These are phyloP conservation scores for Ophiostoma quercus DNA, from an alignment of 2,329 filamentous ascomycete species.

Conservation along the genomic window DNA sequence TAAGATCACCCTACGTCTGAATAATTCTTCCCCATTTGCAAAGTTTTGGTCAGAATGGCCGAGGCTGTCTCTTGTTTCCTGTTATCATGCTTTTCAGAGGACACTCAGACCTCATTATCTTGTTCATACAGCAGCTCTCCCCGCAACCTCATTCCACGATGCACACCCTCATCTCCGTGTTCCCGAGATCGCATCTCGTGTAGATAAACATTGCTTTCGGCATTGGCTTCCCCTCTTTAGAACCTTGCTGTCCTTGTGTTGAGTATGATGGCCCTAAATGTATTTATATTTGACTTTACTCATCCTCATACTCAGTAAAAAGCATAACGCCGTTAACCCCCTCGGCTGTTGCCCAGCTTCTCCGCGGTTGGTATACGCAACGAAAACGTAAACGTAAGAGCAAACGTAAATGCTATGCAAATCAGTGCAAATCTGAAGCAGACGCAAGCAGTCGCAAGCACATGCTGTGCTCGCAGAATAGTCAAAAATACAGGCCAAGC, in stretches of 20 bases:
- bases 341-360: background rate
- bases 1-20: background rate
- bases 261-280: background rate
- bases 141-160: background rate
- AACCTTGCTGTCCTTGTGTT: constrained; percentile 5
- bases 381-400: background rate
- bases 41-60: background rate
- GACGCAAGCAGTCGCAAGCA: background rate
- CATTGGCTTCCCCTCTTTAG: background rate
- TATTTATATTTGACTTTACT: background rate
- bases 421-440: background rate
- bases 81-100: background rate
- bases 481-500: background rate
- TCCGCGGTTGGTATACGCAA: background rate
- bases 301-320: too few species aligned
- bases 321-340: background rate
- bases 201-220: constrained; percentile 1
- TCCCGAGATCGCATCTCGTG: background rate
- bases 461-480: background rate
- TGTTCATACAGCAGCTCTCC: background rate
- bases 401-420: background rate
- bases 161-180: constrained; percentile 7
- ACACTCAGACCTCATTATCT: background rate
- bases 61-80: background rate
- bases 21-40: background rate